Evolutionary conservation across 73 alveolate genomes (phyloP).

Genomic region (Paramecium sexaurelia): DNA sequence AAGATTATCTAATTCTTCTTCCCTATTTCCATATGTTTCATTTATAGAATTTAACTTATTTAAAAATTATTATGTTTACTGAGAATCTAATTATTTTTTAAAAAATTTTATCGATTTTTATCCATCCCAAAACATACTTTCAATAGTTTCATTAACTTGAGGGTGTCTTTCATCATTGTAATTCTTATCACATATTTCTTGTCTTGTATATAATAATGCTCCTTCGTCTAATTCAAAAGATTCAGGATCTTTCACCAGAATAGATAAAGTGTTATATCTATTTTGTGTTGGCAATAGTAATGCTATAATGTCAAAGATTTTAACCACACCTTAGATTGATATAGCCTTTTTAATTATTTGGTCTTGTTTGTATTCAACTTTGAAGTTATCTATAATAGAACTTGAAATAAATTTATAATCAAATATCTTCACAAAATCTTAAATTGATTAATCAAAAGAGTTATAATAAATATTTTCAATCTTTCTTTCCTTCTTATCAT

Average conservation of each 20-base stretch:
- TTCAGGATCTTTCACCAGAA: constrained; percentile 13
- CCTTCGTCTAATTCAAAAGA: constrained; percentile 18
- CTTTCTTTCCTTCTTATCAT: neutral
- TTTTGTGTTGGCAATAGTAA: neutral
- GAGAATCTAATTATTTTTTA: neutral
- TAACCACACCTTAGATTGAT: neutral
- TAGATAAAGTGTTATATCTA: neutral
- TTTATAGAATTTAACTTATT: neutral
- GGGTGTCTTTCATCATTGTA: neutral
- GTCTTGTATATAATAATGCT: neutral
- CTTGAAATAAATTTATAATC: constrained; percentile 10
- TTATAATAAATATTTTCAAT: neutral
- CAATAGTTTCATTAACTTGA: neutral
- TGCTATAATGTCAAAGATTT: constrained; percentile 18
- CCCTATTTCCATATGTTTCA: constrained; percentile 25
- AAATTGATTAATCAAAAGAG: neutral
- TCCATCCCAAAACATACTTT: constrained; percentile 9
- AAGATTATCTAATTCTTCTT: neutral
- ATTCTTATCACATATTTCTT: neutral
- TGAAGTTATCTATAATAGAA: neutral
- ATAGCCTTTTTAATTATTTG: neutral
- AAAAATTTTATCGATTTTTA: neutral
- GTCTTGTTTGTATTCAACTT: neutral
- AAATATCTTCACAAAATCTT: neutral
- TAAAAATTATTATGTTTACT: neutral